Percentiles rank a stretch among this genome's conserved stretches.
phyloP scores from a whole-genome alignment of 768 basidiomycete species.

The Xerocomellus dryophilus region DNA sequence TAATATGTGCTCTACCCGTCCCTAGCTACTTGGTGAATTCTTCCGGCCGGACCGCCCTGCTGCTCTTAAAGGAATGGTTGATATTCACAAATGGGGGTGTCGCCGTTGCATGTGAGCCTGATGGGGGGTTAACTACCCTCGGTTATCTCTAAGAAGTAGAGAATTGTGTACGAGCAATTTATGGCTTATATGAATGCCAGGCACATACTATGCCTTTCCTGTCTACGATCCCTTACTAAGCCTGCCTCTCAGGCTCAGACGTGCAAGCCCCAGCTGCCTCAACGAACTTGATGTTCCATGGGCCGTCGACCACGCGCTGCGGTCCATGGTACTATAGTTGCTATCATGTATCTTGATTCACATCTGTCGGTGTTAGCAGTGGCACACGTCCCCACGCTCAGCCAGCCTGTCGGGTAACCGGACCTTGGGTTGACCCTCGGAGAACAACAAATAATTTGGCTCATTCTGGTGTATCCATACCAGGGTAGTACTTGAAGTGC shows the following conservation, averaged over 20 bases:
- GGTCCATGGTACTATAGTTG: conserved; percentile 13
- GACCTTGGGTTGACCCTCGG: conserved; percentile 10
- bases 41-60: conserved; percentile 12
- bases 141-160: no score
- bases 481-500: neutral
- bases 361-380: conserved; percentile 3
- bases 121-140: conserved; percentile 7
- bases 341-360: conserved; percentile 5
- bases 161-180: conserved; percentile 8
- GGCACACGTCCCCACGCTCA: conserved; percentile 2
- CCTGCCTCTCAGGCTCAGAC: conserved; percentile 4
- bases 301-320: conserved; percentile 4
- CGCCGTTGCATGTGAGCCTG: conserved; percentile 10
- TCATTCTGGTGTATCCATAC: neutral
- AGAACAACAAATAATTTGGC: neutral
- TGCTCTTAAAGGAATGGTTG: neutral
- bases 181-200: conserved; percentile 11
- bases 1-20: conserved; percentile 5
- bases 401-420: conserved; percentile 12
- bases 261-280: conserved; percentile 5
- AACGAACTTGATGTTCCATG: conserved; percentile 10
- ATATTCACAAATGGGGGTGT: conserved; percentile 5
- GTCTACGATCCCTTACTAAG: conserved; percentile 2
- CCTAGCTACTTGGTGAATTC: conserved; percentile 18
- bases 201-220: conserved; percentile 16